phyloP scores from a whole-genome alignment of 768 basidiomycete genomes.

The Boletus reticuloceps region DNA sequence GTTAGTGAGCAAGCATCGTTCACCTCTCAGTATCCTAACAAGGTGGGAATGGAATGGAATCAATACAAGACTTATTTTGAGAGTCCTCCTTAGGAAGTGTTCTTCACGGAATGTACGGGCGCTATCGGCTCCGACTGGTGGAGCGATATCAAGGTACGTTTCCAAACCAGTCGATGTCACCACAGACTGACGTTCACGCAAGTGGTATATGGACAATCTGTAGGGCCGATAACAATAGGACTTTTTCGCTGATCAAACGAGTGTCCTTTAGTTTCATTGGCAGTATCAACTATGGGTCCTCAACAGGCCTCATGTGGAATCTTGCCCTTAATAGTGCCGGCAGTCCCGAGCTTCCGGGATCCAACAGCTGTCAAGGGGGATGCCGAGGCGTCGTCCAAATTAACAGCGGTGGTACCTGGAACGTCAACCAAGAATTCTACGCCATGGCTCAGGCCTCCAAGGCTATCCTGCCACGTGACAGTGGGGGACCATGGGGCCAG shows the following conservation, averaged over 20 bases:
- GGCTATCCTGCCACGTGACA: slow-evolving; percentile 67
- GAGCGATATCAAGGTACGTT: slow-evolving; percentile 67
- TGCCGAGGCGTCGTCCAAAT: slow-evolving; percentile 69
- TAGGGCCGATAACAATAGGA: slow-evolving; percentile 27
- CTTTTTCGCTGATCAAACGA: slow-evolving; percentile 26
- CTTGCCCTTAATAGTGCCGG: slow-evolving; percentile 63
- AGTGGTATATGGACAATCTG: slow-evolving; percentile 75
- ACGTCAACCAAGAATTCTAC: slow-evolving; percentile 75
- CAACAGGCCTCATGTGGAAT: slow-evolving; percentile 70
- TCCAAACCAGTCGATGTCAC: background rate
- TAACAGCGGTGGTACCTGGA: slow-evolving; percentile 60
- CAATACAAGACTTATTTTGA: background rate
- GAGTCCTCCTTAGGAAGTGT: slow-evolving; percentile 33
- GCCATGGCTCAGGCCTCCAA: slow-evolving; percentile 74
- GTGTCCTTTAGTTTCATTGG: slow-evolving; percentile 38
- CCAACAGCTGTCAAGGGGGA: slow-evolving; percentile 59
- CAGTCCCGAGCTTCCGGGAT: slow-evolving; percentile 62
- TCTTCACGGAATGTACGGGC: slow-evolving; percentile 64
- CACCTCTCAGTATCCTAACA: slow-evolving; percentile 51
- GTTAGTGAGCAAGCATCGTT: slow-evolving; percentile 55
- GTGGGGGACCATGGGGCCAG: slow-evolving; percentile 64
- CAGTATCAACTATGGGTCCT: slow-evolving; percentile 29
- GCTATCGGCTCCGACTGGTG: slow-evolving; percentile 73
- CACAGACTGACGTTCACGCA: slow-evolving; percentile 7
- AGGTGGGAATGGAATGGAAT: slow-evolving; percentile 29